Conservation (phyloP, 2,329 filamentous ascomycete genomes). For the Fusarium siculi region DNA sequence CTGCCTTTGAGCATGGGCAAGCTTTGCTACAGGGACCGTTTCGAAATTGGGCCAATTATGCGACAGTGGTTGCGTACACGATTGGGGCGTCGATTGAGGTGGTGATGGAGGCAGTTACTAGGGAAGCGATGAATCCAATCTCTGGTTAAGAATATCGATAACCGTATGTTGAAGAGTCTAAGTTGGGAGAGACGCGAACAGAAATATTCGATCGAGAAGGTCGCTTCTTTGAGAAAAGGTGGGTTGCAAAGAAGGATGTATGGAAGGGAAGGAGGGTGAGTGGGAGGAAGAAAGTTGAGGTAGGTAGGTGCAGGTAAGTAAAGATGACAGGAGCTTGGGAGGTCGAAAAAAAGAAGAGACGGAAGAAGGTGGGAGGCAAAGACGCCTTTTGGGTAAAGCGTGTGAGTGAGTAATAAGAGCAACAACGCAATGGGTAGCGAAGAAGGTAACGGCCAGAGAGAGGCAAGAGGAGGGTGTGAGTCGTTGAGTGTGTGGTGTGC, state of each 20-base stretch:
- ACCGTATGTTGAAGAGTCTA: constrained; percentile 7
- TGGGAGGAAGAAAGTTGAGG: constrained; percentile 25
- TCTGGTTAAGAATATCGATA: not conserved
- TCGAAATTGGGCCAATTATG: constrained; percentile 40
- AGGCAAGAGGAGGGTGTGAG: constrained; percentile 41
- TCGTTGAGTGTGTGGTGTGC: constrained; percentile 38
- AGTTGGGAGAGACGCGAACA: constrained; percentile 19
- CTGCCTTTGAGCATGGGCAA: constrained; percentile 39
- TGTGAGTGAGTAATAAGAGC: constrained; percentile 41
- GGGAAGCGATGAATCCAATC: constrained; percentile 12
- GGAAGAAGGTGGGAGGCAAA: constrained; percentile 45
- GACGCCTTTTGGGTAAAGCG: constrained; percentile 43
- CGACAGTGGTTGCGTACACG: constrained; percentile 35
- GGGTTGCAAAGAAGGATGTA: constrained; percentile 31
- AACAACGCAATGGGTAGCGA: constrained; percentile 28
- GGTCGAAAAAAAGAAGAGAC: constrained; percentile 34
- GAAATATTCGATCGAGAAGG: constrained; percentile 16
- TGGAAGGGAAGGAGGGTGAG: constrained; percentile 22
- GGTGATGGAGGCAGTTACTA: constrained; percentile 8
- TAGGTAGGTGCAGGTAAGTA: constrained; percentile 29
- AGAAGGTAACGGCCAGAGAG: constrained; percentile 31
- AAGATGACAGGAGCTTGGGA: constrained; percentile 35
- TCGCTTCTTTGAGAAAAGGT: constrained; percentile 18
- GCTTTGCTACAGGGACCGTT: constrained; percentile 43
- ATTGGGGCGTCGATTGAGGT: constrained; percentile 34